These are phyloP conservation scores for Leptomonas seymouri DNA, from an alignment of 208 protist species.

Conservation along the genomic window DNA sequence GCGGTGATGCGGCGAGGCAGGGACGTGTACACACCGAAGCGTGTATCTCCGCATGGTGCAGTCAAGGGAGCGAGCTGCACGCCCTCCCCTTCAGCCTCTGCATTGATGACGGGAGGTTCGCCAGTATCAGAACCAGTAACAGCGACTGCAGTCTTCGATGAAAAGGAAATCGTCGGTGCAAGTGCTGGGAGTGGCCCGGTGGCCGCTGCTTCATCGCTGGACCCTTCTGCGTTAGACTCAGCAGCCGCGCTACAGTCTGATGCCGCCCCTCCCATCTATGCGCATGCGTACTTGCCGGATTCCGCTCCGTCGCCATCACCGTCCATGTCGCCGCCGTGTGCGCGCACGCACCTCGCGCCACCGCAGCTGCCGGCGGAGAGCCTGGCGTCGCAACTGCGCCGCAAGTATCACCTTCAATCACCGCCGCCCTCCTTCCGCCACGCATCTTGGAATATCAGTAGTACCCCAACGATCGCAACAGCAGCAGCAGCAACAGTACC, in stretches of 20 bases:
- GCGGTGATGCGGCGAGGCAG: slow-evolving; percentile 21
- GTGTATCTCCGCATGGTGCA: background rate
- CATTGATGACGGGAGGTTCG: no score
- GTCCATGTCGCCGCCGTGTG: no score
- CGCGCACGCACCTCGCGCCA: slow-evolving; percentile 4
- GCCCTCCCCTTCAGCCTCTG: background rate
- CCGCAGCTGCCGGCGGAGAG: slow-evolving; percentile 23
- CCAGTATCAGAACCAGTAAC: background rate
- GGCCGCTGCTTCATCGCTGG: no score
- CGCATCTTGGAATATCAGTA: no score
- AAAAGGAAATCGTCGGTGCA: no score
- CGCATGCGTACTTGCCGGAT: no score
- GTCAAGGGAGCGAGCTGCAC: background rate
- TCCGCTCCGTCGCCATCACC: no score
- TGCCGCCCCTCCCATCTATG: no score
- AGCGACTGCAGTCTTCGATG: background rate
- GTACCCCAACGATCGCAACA: background rate
- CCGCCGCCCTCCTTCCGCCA: background rate
- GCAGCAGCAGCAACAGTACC: background rate
- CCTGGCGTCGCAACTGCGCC: slow-evolving; percentile 25
- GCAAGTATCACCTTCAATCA: slow-evolving; percentile 25
- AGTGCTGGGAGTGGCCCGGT: no score
- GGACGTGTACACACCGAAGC: slow-evolving; percentile 10
- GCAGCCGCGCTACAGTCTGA: no score
- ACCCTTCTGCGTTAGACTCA: no score